A percentile compares a stretch with the other conserved stretches of the same genome.
These are phyloP conservation scores for Bidens hawaiensis DNA, from an alignment of 140 eudicot genomes.

Conservation along the genomic window DNA sequence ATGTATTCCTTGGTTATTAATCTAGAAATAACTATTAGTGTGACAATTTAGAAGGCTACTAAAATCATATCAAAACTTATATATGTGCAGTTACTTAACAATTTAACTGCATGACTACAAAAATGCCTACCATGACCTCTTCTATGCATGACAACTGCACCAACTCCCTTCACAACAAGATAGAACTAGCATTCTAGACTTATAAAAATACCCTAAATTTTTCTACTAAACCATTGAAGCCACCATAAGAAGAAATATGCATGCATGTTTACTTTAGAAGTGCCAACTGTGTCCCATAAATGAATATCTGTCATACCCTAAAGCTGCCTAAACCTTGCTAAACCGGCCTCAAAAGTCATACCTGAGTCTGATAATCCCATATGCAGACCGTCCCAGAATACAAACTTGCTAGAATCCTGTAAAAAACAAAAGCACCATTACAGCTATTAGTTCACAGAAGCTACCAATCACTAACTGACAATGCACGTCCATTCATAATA, in stretches of 20 bases:
- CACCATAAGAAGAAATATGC: neutral
- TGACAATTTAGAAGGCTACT: neutral
- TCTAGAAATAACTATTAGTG: neutral
- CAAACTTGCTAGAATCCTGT: conserved; percentile 69
- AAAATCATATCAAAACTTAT: neutral
- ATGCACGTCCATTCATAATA: neutral
- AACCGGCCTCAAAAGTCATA: conserved; percentile 29
- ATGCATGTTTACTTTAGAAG: conserved; percentile 10
- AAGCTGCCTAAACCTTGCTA: conserved; percentile 3
- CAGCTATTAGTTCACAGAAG: neutral
- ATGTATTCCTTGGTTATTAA: neutral
- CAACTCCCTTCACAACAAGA: conserved; percentile 4
- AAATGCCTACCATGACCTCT: conserved; percentile 8
- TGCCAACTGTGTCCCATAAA: neutral
- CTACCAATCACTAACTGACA: conserved; percentile 5
- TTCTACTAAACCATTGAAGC: neutral
- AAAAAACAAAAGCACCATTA: conserved; percentile 15
- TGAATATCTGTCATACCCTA: neutral
- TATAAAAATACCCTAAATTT: neutral
- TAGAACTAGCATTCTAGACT: neutral
- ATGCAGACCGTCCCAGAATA: conserved; percentile 72
- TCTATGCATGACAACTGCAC: neutral
- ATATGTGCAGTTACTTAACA: conserved; percentile 2
- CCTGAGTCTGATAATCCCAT: conserved; percentile 97
- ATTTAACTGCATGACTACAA: neutral